These are phyloP conservation scores for Syzygium syzygioides DNA, from an alignment of 441 rosid species.

Conservation along the genomic window DNA sequence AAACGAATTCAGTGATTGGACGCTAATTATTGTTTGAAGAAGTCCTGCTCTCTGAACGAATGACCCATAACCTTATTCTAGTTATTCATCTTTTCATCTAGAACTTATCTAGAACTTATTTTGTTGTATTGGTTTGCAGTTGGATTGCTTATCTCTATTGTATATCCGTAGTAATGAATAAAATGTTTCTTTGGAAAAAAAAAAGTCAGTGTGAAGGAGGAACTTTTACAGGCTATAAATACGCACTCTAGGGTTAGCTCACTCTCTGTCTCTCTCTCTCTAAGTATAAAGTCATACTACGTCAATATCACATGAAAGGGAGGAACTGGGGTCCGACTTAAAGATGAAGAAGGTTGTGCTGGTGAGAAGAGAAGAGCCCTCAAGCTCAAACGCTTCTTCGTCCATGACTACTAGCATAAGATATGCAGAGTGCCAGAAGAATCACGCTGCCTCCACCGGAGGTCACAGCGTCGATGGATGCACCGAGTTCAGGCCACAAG, in stretches of 20 bases:
- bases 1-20: no score
- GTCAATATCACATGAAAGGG: neutral
- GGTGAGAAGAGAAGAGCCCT: neutral
- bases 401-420: neutral
- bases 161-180: no score
- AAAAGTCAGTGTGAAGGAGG: neutral
- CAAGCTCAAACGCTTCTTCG: neutral
- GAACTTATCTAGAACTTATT: no score
- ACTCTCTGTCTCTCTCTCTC: neutral
- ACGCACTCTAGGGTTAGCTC: neutral
- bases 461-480: conserved; percentile 9
- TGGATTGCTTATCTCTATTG: no score
- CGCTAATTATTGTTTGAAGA: no score
- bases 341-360: conserved; percentile 3
- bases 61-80: no score
- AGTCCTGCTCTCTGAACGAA: no score
- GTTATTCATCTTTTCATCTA: no score
- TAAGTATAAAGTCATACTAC: neutral
- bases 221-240: neutral
- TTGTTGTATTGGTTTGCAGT: no score
- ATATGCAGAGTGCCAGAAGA: conserved; percentile 14
- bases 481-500: conserved; percentile 8
- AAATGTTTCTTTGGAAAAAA: no score
- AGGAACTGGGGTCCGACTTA: neutral
- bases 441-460: conserved; percentile 7